Evolutionary conservation across 306 rosid genomes (phyloP).

Genomic region (Spatholobus suberectus): DNA sequence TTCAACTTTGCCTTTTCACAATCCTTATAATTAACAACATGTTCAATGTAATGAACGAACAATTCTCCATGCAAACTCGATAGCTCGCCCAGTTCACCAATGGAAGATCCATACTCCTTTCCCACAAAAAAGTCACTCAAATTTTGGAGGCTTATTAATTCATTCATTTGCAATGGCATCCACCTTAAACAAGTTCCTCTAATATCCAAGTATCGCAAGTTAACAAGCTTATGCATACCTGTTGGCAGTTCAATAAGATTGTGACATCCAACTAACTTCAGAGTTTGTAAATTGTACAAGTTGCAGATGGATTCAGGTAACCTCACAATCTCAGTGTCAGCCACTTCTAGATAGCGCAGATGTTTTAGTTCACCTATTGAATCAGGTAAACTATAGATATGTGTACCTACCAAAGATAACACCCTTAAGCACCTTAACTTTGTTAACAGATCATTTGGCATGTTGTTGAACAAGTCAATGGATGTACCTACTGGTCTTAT

Average conservation of each 20-base stretch:
- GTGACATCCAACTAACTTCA: constrained; percentile 39
- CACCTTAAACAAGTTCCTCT: constrained; percentile 22
- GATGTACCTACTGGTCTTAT: constrained; percentile 19
- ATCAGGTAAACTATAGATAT: constrained; percentile 36
- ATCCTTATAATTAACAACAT: constrained; percentile 7
- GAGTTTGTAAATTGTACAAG: constrained; percentile 51
- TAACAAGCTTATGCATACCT: constrained; percentile 39
- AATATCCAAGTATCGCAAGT: constrained; percentile 48
- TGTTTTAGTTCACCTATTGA: constrained; percentile 41
- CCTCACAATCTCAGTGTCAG: background rate
- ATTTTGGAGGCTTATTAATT: constrained; percentile 41
- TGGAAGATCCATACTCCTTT: constrained; percentile 32
- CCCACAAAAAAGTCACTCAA: constrained; percentile 42
- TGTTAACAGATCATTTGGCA: constrained; percentile 39
- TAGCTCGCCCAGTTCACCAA: constrained; percentile 45
- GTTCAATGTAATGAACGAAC: constrained; percentile 35
- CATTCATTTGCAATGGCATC: constrained; percentile 48
- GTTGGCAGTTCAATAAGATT: constrained; percentile 41
- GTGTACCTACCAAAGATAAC: constrained; percentile 43
- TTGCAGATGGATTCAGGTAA: constrained; percentile 44
- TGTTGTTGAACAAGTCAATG: constrained; percentile 5
- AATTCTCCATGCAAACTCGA: constrained; percentile 40
- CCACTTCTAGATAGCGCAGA: constrained; percentile 45
- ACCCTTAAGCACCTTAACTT: constrained; percentile 41
- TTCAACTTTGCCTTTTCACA: constrained; percentile 42